Conservation (phyloP, 805 yeast genomes). For the Wickerhamiella azyma region DNA sequence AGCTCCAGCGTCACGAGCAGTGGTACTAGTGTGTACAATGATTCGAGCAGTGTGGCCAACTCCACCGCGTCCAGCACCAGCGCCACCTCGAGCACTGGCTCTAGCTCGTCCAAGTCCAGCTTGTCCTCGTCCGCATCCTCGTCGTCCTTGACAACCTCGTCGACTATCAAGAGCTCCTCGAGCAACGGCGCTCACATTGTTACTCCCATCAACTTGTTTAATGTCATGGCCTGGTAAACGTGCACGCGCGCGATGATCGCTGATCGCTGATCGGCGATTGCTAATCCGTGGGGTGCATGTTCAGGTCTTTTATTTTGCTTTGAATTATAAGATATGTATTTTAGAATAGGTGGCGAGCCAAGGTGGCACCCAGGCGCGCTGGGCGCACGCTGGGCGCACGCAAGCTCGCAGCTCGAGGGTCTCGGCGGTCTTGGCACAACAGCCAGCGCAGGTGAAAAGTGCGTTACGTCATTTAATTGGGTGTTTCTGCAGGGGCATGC, state of each 20-base stretch:
- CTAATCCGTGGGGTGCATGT: too few relatives aligned
- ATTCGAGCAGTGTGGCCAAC: background rate
- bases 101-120: background rate
- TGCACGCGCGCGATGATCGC: too few relatives aligned
- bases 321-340: too few relatives aligned
- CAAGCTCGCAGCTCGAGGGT: too few relatives aligned
- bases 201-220: background rate
- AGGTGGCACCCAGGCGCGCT: too few relatives aligned
- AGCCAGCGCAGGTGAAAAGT: background rate
- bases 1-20: background rate
- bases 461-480: background rate
- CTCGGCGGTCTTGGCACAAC: too few relatives aligned
- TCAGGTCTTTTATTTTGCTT: background rate
- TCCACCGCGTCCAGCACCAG: background rate
- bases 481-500: background rate
- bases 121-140: background rate
- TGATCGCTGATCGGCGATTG: too few relatives aligned
- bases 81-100: background rate
- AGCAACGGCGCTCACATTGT: background rate
- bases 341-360: too few relatives aligned
- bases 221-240: conserved; percentile 1
- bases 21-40: background rate
- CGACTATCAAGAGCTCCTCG: background rate
- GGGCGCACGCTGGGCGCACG: too few relatives aligned
- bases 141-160: background rate